A percentile compares a stretch with the other conserved stretches of the same genome.
These are phyloP conservation scores for Castanea mollissima DNA, from an alignment of 306 rosid genomes.

Conservation along the genomic window DNA sequence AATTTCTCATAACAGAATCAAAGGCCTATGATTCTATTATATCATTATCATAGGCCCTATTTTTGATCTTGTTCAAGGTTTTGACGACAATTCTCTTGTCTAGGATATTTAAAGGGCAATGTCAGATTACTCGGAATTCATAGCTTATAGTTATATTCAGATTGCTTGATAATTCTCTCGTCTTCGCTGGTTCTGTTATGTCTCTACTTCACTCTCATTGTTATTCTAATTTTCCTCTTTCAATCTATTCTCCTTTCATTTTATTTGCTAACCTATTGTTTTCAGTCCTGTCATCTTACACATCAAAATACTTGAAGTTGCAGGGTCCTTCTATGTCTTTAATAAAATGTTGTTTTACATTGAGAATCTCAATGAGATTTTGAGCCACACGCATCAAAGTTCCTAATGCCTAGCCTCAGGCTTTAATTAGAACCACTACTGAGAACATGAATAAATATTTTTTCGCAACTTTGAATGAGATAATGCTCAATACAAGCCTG, in stretches of 20 bases:
- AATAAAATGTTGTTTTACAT: too few species aligned
- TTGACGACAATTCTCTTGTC: not conserved
- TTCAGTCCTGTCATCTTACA: not conserved
- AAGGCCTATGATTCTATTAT: not conserved
- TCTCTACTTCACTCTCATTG: not conserved
- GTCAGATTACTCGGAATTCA: not conserved
- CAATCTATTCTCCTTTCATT: not conserved
- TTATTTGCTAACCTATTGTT: not conserved
- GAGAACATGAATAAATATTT: not conserved
- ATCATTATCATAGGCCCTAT: not conserved
- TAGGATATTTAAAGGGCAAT: not conserved
- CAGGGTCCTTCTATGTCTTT: too few species aligned
- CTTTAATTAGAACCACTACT: not conserved
- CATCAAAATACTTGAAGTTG: too few species aligned
- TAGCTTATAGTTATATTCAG: not conserved
- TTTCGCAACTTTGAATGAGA: not conserved
- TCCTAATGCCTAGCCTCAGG: constrained; percentile 18
- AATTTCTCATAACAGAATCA: too few species aligned
- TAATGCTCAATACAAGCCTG: not conserved
- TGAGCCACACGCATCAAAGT: constrained; percentile 15
- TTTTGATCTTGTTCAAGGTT: not conserved
- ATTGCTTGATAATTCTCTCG: not conserved
- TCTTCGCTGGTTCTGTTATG: too few species aligned
- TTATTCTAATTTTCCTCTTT: not conserved
- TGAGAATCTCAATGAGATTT: not conserved